Evolutionary conservation across 2,329 filamentous ascomycete species (phyloP).

Genomic region (Arthrobotrys sphaeroides): DNA sequence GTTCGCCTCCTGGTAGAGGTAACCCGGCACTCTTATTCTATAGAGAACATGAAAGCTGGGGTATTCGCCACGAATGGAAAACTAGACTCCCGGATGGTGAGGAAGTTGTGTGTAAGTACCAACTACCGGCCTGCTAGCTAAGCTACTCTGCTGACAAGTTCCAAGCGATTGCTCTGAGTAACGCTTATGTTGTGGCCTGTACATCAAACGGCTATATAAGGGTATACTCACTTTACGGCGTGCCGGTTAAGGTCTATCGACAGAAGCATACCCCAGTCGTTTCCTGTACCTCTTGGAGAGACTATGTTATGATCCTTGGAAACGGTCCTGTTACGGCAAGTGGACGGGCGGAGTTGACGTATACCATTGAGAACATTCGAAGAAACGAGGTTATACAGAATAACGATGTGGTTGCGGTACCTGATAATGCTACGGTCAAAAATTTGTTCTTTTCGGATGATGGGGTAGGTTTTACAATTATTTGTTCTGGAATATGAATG

Average conservation of each 20-base stretch:
- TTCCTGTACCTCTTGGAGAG: conserved; percentile 90
- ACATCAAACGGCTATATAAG: conserved; percentile 89
- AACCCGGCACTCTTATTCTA: conserved; percentile 90
- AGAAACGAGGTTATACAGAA: conserved; percentile 93
- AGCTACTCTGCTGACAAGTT: conserved; percentile 11
- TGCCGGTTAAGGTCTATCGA: conserved; percentile 86
- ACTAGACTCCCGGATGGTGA: conserved; percentile 89
- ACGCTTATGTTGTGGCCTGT: conserved; percentile 88
- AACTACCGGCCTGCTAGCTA: background rate
- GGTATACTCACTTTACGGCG: conserved; percentile 90
- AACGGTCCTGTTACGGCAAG: conserved; percentile 86
- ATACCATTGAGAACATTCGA: conserved; percentile 94
- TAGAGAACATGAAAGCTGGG: conserved; percentile 96
- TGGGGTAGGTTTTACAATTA: conserved; percentile 73
- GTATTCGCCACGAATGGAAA: conserved; percentile 86
- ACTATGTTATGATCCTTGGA: conserved; percentile 95
- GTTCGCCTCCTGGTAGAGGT: conserved; percentile 74
- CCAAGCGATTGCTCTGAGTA: conserved; percentile 83
- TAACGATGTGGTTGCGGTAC: conserved; percentile 87
- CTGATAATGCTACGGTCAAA: conserved; percentile 76
- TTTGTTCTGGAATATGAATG: background rate
- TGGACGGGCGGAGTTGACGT: conserved; percentile 79
- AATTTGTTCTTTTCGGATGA: conserved; percentile 91
- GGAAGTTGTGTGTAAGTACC: conserved; percentile 69
- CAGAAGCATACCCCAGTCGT: conserved; percentile 91